Conservation (phyloP, 192 early-diverging fungal genomes). For the Coemansia sp. region DNA sequence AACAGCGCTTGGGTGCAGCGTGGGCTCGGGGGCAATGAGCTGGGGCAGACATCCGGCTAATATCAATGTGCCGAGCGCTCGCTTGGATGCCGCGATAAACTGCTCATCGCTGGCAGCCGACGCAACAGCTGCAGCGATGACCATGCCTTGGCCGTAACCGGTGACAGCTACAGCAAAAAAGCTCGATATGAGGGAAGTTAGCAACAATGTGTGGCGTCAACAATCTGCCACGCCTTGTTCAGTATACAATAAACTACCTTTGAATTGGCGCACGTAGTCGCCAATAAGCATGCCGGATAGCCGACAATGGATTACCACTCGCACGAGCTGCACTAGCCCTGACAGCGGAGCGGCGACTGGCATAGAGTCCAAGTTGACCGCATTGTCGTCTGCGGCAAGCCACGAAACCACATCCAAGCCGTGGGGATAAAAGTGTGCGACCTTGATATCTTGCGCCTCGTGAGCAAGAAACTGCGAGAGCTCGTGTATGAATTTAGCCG, state of each 20-base stretch:
- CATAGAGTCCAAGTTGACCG: conserved; percentile 70
- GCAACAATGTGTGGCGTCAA: no score
- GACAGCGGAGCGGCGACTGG: conserved; percentile 81
- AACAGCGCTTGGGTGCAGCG: conserved; percentile 77
- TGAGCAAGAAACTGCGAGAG: conserved; percentile 68
- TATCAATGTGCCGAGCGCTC: conserved; percentile 80
- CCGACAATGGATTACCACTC: conserved; percentile 76
- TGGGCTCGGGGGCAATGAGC: conserved; percentile 70
- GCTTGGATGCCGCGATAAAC: conserved; percentile 74
- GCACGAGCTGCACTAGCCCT: conserved; percentile 84
- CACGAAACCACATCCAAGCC: conserved; percentile 77
- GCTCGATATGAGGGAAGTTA: no score
- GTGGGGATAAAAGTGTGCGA: conserved; percentile 65
- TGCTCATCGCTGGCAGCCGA: conserved; percentile 71
- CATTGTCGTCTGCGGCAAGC: conserved; percentile 63
- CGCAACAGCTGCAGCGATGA: conserved; percentile 85
- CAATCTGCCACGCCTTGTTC: no score
- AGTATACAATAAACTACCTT: conserved; percentile 1
- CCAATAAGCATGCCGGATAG: conserved; percentile 59
- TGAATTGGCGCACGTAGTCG: conserved; percentile 53
- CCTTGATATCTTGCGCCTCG: conserved; percentile 59
- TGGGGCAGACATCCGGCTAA: conserved; percentile 83
- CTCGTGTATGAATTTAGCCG: conserved; percentile 67
- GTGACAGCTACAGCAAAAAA: conserved; percentile 63
- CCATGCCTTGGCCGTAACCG: conserved; percentile 90